Evolutionary conservation across 805 yeast genomes (phyloP).

Genomic region (Spathaspora boniae): DNA sequence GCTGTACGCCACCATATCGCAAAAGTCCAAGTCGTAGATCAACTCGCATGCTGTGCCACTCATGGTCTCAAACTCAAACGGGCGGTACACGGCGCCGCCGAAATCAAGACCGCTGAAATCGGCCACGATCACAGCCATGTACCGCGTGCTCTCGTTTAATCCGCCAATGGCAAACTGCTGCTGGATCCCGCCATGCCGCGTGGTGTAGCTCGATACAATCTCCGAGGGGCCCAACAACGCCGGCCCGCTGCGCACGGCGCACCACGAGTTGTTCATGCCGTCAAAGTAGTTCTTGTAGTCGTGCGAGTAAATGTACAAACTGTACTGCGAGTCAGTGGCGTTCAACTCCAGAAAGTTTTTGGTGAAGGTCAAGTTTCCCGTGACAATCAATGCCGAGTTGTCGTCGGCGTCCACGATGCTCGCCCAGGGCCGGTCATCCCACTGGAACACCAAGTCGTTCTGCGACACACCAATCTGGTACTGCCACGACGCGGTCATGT

Average conservation of each 20-base stretch:
- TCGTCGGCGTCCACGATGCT: constrained; percentile 67
- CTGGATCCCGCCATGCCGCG: constrained; percentile 45
- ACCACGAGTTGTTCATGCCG: constrained; percentile 55
- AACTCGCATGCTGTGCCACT: constrained; percentile 61
- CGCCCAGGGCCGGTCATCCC: constrained; percentile 60
- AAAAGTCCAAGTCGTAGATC: constrained; percentile 71
- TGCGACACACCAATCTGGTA: constrained; percentile 68
- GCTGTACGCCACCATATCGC: constrained; percentile 79
- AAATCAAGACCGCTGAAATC: constrained; percentile 26
- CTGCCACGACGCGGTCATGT: constrained; percentile 45
- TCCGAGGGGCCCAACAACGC: constrained; percentile 21
- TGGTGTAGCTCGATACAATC: constrained; percentile 35
- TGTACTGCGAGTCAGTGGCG: constrained; percentile 21
- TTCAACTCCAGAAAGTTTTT: constrained; percentile 15
- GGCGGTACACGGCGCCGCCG: constrained; percentile 65
- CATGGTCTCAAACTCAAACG: constrained; percentile 56
- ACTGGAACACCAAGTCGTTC: constrained; percentile 60
- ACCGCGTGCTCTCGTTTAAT: constrained; percentile 56
- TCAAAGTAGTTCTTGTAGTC: constrained; percentile 32
- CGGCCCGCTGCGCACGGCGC: constrained; percentile 64
- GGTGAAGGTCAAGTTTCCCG: constrained; percentile 44
- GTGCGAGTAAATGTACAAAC: constrained; percentile 47
- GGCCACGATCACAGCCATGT: constrained; percentile 61
- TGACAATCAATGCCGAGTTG: constrained; percentile 60
- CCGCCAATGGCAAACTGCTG: constrained; percentile 64